Evolutionary conservation across 2,329 filamentous ascomycete genomes (phyloP).

Genomic region (Fusarium scirpi): DNA sequence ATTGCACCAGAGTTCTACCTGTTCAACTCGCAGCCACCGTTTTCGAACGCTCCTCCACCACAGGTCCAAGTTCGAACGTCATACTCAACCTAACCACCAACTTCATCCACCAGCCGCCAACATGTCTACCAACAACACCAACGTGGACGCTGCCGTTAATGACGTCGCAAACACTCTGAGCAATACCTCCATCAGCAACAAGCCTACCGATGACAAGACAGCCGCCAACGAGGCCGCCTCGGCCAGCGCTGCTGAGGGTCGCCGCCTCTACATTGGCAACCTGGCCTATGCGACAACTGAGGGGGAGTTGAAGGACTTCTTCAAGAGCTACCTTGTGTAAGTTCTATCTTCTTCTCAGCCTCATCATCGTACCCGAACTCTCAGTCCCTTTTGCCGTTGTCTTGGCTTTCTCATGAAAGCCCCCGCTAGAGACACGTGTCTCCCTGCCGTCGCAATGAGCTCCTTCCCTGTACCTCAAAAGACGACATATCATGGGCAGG

Average conservation of each 20-base stretch:
- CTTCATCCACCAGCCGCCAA: slow-evolving; percentile 63
- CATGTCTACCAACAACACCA: slow-evolving; percentile 76
- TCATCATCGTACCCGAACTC: not conserved
- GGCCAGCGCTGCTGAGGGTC: slow-evolving; percentile 97
- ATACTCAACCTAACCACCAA: slow-evolving; percentile 60
- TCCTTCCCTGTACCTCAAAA: slow-evolving; percentile 19
- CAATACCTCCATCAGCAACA: slow-evolving; percentile 74
- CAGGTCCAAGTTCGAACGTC: slow-evolving; percentile 56
- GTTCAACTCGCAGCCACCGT: slow-evolving; percentile 53
- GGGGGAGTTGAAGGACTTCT: slow-evolving; percentile 99
- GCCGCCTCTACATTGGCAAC: slow-evolving; percentile 99
- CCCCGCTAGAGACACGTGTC: slow-evolving; percentile 46
- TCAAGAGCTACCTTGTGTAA: slow-evolving; percentile 99
- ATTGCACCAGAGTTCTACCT: slow-evolving; percentile 79
- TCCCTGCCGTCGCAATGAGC: slow-evolving; percentile 25
- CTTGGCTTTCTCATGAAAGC: not conserved
- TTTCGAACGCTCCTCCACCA: slow-evolving; percentile 60
- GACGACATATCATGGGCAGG: slow-evolving; percentile 25
- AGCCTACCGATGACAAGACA: slow-evolving; percentile 65
- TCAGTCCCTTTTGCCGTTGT: slow-evolving; percentile 1
- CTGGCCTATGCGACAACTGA: slow-evolving; percentile 99
- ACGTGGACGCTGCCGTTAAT: slow-evolving; percentile 75
- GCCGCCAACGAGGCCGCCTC: slow-evolving; percentile 89
- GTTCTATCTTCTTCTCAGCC: slow-evolving; percentile 56
- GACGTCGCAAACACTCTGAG: slow-evolving; percentile 80